Evolutionary conservation across 2,329 filamentous ascomycete genomes (phyloP), one percentile per base, ranked within the genome.

Genomic region (Aspergillus sp.): DNA sequence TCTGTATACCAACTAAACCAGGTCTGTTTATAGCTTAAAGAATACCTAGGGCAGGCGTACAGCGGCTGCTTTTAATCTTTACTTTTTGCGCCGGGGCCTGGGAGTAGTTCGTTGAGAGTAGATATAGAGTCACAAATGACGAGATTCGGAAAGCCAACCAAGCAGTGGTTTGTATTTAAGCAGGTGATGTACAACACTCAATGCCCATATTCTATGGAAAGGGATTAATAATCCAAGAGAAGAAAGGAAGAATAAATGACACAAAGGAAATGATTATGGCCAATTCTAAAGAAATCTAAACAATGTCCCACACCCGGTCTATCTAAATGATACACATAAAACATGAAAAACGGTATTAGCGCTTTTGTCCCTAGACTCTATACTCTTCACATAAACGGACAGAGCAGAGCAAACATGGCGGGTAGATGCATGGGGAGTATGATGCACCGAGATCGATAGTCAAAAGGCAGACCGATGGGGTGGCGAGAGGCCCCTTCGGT

Each of bases 251-350:
- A 47, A 42, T 45, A 50, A 50, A 31, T 17, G 44, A 29, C 16
- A 34, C 19, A 45, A 45, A 36, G 31, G 21, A 53, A 41, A 50
- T 47, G 23, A 54, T 41, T 50, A 55, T 57, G 47, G 41, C 47
- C 54, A 47, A 53, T 47, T 54, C 51, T 57, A 55, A 53, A 46
- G 9, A 40, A 44, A 43, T 60, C 59, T 60, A 45, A 50, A 43
- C 45, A 49, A 29, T 36, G 53, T 50, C 51, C 52, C 56, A 56
- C 51, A 56, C 55, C 61, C 53, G 47, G 57, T 67, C 64, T 68
- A 68, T 67, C 58, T 58, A 62, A 63, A 59, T 62, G 60, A 58
- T 58, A 58, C 58, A 59, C 53, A 53, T 50, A 45, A 54, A 58
- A 55, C 23, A 53, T 58, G 55, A 46, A 47, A 50, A 58, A 19